Base-by-base conservation (phyloP, 139 green algal species). In the Penium margaritaceum region DNA sequence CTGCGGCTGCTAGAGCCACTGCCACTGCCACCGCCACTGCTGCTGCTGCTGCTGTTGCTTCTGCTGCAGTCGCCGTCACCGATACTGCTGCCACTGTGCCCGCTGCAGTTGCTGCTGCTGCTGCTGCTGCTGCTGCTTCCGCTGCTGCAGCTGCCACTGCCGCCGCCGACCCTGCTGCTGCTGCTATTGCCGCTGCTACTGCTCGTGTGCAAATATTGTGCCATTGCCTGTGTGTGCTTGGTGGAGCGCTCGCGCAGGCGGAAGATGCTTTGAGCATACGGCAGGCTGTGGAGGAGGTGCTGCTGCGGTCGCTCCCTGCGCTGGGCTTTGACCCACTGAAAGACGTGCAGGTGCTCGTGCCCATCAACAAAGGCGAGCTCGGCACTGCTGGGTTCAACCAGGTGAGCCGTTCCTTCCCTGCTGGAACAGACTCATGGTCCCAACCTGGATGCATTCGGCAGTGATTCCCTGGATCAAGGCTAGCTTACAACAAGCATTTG, bases 341-440 rank as follows among this genome's bases (percentile, higher is more conserved):
- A 2, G 75, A 78, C 17, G 37, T 84, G n/a, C 88, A 92, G 83
- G 84, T 92, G 41, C 79, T 94, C 35, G 83, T 81, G 12, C 88
- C 89, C 27, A 85, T 89, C 63, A 83, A 82, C 17, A 81, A 81
- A 30, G 82, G 77, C 17, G 24, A 41, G n/a, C 30, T 64, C 71
- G 5, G 69, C 65, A 4, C 84, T 83, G 34, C 82, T 74, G 1
- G 9, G 5, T 3, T 30, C 46, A 0, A 81, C 36, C 5, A 44
- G 29, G 61, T 92, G n/a, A 90, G 91, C 27, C n/a, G n/a, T n/a
- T n/a, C n/a, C n/a, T n/a, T n/a, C n/a, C n/a, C n/a, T n/a, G n/a
- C n/a, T n/a, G n/a, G n/a, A n/a, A n/a, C n/a, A n/a, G n/a, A n/a
- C n/a, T n/a, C n/a, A n/a, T n/a, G n/a, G n/a, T n/a, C n/a, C n/a